Evolutionary conservation across 495 filamentous ascomycete species (phyloP), one percentile per base, ranked within the genome.

Genomic region (Mytilinidion resinicola): DNA sequence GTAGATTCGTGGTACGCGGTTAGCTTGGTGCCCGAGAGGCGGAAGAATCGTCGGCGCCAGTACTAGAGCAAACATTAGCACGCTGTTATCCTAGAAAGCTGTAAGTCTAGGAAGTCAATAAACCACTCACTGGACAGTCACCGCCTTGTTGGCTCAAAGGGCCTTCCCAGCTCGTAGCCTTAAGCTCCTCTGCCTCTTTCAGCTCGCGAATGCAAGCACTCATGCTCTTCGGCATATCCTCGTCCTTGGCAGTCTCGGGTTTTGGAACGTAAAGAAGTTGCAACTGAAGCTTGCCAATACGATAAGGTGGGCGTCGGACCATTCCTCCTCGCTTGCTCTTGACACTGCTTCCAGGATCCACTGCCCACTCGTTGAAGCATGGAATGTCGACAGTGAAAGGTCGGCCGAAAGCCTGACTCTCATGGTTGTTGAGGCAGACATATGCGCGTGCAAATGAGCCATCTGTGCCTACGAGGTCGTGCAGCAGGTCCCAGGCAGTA

Each of bases 171-270:
- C 77, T 85, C 41, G 85, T 83, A 35, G 84, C 73, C 33, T 85
- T 79, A 53, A 84, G 77, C 62, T 82, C 85, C 67, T 95, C 89
- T 9, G 91, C 91, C 42, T 92, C 89, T 62, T 85, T 87, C 75
- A 98, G 81, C 75, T 97, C 92, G 11, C 93, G 80, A 60, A 97
- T 88, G 68, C 90, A 95, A 41, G 86, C 84, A 68, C 88, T 92
- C 90, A 98, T 95, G 73, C 91, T 96, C 82, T 96, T 96, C 14
- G 93, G 93, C 87, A 97, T 95, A 62, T 96, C 93, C 35, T 95
- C 91, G 57, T 96, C 91, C 55, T 85, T 84, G n/a, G 84, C 80
- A 42, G 86, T 88, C 75, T 88, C 88, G 0, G 93, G 91, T 64
- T 90, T 92, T 0, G 93, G 93, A 1, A 98, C 90, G 67, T 93